Base-by-base conservation (phyloP, 2,329 filamentous ascomycete genomes). In the Claviceps monticola region DNA sequence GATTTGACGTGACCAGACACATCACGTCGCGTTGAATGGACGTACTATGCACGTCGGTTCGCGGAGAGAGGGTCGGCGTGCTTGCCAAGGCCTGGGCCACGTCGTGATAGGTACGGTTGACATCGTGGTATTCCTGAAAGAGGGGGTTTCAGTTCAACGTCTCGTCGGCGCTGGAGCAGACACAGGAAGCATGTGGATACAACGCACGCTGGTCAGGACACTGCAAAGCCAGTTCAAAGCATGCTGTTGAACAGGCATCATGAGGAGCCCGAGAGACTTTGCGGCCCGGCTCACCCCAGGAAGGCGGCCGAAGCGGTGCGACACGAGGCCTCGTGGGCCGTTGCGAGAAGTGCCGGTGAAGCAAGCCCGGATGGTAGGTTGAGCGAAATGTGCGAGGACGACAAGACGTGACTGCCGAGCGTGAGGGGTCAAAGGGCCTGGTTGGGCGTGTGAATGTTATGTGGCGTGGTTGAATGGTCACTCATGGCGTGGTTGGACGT, bases 211-310 rank as follows among this genome's bases (percentile, higher is more conserved):
- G 43, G 84, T 87, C 53, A 97, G 71, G 52, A 95, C 84, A 69
- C 87, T 93, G 71, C 95, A 95, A 5, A 97, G 82, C 91, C 91
- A 97, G 71, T 89, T 90, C 62, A 97, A 76, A 55, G 94, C 84
- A 71, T 89, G 86, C 68, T 95, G 89, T 61, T 88, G 85, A 64
- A 95, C 86, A 60, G 83, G 80, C 75, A 81, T 81, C 54, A 63
- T 72, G 62, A 34, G n/a, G 45, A 11, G 13, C 46, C 48, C 16
- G 9, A 17, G n/a, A 17, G 36, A 19, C 16, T 26, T 29, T 38
- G 37, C 34, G 16, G 21, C 17, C 14, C 46, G 46, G 46, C 46
- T 29, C 38, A 34, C 38, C 47, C 37, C 47, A 34, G 36, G 16
- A 37, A 34, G n/a, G 38, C 16, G 19, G 47, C 38, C 16, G 13